Base-by-base conservation (phyloP, 2,329 filamentous ascomycete genomes). In the Epichloe elymi region DNA sequence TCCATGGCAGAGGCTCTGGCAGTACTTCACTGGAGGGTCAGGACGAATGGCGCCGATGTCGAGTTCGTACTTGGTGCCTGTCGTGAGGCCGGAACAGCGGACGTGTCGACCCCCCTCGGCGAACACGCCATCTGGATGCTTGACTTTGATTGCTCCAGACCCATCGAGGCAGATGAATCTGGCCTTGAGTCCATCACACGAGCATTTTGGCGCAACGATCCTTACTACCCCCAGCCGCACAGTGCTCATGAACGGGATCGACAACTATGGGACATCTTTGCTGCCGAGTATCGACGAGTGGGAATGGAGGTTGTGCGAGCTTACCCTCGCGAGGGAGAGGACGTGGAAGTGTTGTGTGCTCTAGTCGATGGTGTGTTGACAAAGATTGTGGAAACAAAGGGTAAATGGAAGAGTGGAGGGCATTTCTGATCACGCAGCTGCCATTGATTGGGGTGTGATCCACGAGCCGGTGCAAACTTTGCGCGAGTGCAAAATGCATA, bases 41-140 rank as follows among this genome's bases (percentile, higher is more conserved):
- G 61, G 11, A 58, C 77, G 0, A 75, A 80, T 54, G 76, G 69
- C 0, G 73, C 72, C 37, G 76, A 78, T 44, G 66, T 81, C 2
- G 74, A 81, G 46, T 80, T 79, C 55, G 76, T 80, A 0, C 67
- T 80, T 2, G 71, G 59, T 7, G 57, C 54, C 1, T 47, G 54
- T 19, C 54, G 59, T 49, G 15, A 7, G n/a, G 54, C 53, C 10
- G 33, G 12, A 3, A 48, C 46, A 2, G 40, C 5, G 2, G 11
- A n/a, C 40, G 33, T 14, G 19, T 37, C 49, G 47, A n/a, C 39
- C 1, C 41, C 41, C 57, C 23, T 74, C 0, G 68, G 65, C 0
- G 10, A 53, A 0, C 67, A 72, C 54, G 48, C 51, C 0, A 53
- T 75, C 40, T 76, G 72, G 72, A 58, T 75, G 0, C 55, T 77